Conservation (phyloP, 805 yeast genomes). For the Yamadazyma insecticola region DNA sequence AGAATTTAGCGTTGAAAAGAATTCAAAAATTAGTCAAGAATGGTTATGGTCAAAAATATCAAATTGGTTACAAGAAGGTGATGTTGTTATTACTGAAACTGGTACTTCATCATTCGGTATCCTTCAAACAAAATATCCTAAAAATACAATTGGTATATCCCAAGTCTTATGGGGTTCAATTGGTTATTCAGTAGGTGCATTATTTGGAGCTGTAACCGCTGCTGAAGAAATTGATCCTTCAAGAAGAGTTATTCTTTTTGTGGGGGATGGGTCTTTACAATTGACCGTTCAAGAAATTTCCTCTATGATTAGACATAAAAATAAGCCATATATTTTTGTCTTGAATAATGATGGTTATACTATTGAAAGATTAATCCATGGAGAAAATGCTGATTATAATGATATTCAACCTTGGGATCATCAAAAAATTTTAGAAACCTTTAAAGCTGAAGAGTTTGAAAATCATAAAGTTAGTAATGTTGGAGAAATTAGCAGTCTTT, state of each 20-base stretch:
- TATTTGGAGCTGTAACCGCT: slow-evolving; percentile 30
- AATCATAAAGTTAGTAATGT: slow-evolving; percentile 20
- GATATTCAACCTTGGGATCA: slow-evolving; percentile 38
- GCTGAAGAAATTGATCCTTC: slow-evolving; percentile 27
- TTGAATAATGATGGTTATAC: slow-evolving; percentile 39
- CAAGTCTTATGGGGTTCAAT: slow-evolving; percentile 35
- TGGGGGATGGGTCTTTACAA: slow-evolving; percentile 41
- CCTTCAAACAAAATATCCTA: slow-evolving; percentile 26
- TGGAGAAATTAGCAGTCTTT: slow-evolving; percentile 21
- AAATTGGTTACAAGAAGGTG: slow-evolving; percentile 26
- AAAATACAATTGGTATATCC: slow-evolving; percentile 26
- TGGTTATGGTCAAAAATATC: slow-evolving; percentile 28
- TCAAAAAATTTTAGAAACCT: slow-evolving; percentile 26
- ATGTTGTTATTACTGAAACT: slow-evolving; percentile 29
- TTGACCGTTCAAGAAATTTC: slow-evolving; percentile 38
- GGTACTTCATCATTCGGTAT: slow-evolving; percentile 36
- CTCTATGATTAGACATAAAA: slow-evolving; percentile 31
- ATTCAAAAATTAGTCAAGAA: slow-evolving; percentile 19
- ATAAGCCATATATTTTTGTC: slow-evolving; percentile 33
- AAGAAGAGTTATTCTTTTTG: slow-evolving; percentile 34
- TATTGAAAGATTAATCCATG: slow-evolving; percentile 37
- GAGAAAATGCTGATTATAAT: slow-evolving; percentile 31
- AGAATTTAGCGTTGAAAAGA: slow-evolving; percentile 2
- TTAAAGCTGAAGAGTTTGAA: slow-evolving; percentile 27
- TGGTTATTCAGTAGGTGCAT: slow-evolving; percentile 32